Base-by-base conservation (phyloP, 371 early-diverging fungal species). In the Saksenaea vasiformis region DNA sequence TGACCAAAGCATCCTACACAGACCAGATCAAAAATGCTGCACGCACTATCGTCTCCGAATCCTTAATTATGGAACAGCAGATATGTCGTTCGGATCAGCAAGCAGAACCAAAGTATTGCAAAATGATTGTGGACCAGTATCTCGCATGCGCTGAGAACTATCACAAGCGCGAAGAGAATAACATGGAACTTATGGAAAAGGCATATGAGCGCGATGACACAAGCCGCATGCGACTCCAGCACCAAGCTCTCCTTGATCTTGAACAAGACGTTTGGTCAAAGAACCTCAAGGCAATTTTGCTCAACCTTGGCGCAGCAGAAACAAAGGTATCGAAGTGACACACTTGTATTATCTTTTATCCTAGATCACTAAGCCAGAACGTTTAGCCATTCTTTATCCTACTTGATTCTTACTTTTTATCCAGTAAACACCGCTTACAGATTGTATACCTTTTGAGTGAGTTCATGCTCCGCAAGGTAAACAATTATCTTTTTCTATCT, bases 391-490 rank as follows among this genome's bases (percentile, higher is more conserved):
- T 87, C 61, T 87, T 85, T 65, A 68, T 74, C 56, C 68, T 85
- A 17, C 65, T 87, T 22, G 71, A 87, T 54, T 68, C 69, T 10
- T 85, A 85, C 61, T 87, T 82, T 70, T 68, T 83, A 36, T 76
- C 78, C 7, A 85, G 85, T 27, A 74, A 75, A 35, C 80, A 80
- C 66, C 82, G 87, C 1, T 60, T 84, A 7, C 85, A 87, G 39
- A 80, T 84, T 41, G 77, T 87, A 1, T 81, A 84, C 36, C 65
- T 87, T 35, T 37, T 87, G 8, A 85, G 85, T 59, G 85, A 83
- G 57, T 85, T 85, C 61, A 78, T 85, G 61, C 65, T 83, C 27
- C 71, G 80, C 64, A 84, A 85, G 76, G 86, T 86, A 74, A 60
- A 34, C 3, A 51, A 13, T 44, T 44, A 24, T 13, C 44, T 22